Evolutionary conservation across 164 flowering plant genomes (phyloP), one percentile per base, ranked within the genome.

Genomic region (Sedum album): DNA sequence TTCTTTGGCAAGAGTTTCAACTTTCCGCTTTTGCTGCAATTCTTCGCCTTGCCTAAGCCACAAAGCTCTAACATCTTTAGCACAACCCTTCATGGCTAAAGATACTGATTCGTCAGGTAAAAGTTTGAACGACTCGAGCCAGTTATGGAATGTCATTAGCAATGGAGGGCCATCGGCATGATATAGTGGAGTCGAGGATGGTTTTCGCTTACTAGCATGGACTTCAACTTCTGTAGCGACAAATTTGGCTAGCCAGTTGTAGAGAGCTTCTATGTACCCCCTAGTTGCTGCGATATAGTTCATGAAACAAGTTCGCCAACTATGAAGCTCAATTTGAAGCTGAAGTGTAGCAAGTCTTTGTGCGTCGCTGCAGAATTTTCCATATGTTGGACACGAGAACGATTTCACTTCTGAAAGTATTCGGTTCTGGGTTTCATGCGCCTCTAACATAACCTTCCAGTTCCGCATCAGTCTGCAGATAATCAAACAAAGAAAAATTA

Each of bases 41-140:
- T 93, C 97, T 74, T 89, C 85, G 67, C 91, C 93, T 74, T 91
- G 96, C 51, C 86, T 94, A 74, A 65, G 65, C 88, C 87, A 86
- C 73, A 93, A 71, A 8, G 93, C 90, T 65, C 78, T 82, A 9
- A 91, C 79, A 76, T 93, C 96, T 75, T 80, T 87, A 7, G 79
- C 77, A 69, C 90, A 89, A 77, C 89, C 83, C 77, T 82, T 86
- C 73, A 93, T 75, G 10, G 95, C 81, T 73, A 66, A 68, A 9
- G 81, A 33, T 49, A 89, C 97, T 4, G 82, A 64, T 67, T 79
- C 85, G 51, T 93, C 88, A 0, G 94, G 98, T 62, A 93, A 73
- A 51, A 81, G 84, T 65, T 84, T 82, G 66, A 89, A 71, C 0
- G 79, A 80, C 68, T 74, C 66, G 71, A 85, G 70, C 98, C 97